These are phyloP conservation scores for Ambrosia hybrid DNA, from an alignment of 140 eudicot genomes.

Conservation along the genomic window DNA sequence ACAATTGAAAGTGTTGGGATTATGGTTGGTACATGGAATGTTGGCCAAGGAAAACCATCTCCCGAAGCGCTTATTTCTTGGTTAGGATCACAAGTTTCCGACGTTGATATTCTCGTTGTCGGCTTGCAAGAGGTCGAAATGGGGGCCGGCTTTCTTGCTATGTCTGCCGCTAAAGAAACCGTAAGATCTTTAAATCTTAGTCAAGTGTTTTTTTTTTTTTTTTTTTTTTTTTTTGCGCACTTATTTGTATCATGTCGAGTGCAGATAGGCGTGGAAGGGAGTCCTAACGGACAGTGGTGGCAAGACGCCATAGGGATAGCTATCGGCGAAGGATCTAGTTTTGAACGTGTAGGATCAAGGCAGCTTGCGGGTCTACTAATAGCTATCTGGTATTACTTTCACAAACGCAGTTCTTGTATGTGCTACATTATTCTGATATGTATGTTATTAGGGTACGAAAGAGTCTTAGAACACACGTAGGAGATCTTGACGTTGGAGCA, in stretches of 20 bases:
- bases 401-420: conserved; percentile 5
- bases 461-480: conserved; percentile 77
- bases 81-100: conserved; percentile 71
- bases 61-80: conserved; percentile 78
- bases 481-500: conserved; percentile 96
- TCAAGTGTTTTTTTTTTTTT: neutral
- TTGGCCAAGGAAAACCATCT: conserved; percentile 90
- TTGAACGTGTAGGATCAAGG: conserved; percentile 95
- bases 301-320: conserved; percentile 92
- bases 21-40: conserved; percentile 95
- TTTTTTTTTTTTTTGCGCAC: neutral
- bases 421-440: conserved; percentile 3
- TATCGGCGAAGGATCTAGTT: conserved; percentile 73
- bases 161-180: conserved; percentile 99
- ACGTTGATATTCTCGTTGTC: conserved; percentile 80
- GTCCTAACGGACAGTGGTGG: conserved; percentile 96
- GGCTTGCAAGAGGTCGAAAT: conserved; percentile 98
- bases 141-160: conserved; percentile 99
- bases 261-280: conserved; percentile 99
- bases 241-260: conserved; percentile 25
- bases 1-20: conserved; percentile 57
- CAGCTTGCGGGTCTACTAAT: conserved; percentile 93
- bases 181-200: conserved; percentile 50
- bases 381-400: conserved; percentile 74
- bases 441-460: conserved; percentile 73